Conservation (phyloP, 2,329 filamentous ascomycete species). For the Hypoxylon sp. region DNA sequence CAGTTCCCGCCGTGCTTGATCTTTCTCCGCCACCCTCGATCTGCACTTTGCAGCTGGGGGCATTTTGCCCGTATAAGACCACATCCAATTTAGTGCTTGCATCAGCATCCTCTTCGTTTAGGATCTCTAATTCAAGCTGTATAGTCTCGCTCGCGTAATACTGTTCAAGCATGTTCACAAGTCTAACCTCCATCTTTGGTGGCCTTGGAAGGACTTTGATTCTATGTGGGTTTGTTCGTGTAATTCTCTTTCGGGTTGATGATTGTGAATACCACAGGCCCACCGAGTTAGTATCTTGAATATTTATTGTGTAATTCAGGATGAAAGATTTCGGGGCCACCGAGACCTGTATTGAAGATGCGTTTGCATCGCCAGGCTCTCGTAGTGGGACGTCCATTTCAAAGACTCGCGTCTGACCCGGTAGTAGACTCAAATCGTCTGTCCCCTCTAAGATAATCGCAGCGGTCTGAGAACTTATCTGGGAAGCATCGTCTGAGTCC, state of each 20-base stretch:
- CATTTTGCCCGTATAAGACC: slow-evolving; percentile 72
- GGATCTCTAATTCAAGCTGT: slow-evolving; percentile 75
- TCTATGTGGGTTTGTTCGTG: slow-evolving; percentile 65
- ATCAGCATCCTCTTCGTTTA: slow-evolving; percentile 87
- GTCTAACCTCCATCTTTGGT: slow-evolving; percentile 86
- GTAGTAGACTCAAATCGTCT: slow-evolving; percentile 74
- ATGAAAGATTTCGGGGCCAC: slow-evolving; percentile 77
- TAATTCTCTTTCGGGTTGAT: slow-evolving; percentile 61
- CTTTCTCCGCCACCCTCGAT: slow-evolving; percentile 55
- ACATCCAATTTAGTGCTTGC: slow-evolving; percentile 80
- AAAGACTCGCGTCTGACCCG: slow-evolving; percentile 78
- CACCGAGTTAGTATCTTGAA: slow-evolving; percentile 60
- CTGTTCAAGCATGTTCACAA: slow-evolving; percentile 74
- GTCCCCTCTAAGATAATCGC: slow-evolving; percentile 64
- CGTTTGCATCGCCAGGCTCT: slow-evolving; percentile 83
- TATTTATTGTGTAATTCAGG: slow-evolving; percentile 74
- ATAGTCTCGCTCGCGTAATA: slow-evolving; percentile 91
- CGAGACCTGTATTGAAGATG: slow-evolving; percentile 73
- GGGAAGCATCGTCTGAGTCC: slow-evolving; percentile 47
- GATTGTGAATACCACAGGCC: slow-evolving; percentile 67
- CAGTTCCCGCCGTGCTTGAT: slow-evolving; percentile 54
- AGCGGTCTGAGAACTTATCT: slow-evolving; percentile 49
- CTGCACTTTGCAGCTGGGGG: slow-evolving; percentile 63
- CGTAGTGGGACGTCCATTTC: slow-evolving; percentile 80
- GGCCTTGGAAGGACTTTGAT: slow-evolving; percentile 88